Percentiles rank a stretch among this genome's conserved stretches.
Evolutionary conservation across 164 flowering plant species (phyloP).

Genomic region (Akebia trifoliata): DNA sequence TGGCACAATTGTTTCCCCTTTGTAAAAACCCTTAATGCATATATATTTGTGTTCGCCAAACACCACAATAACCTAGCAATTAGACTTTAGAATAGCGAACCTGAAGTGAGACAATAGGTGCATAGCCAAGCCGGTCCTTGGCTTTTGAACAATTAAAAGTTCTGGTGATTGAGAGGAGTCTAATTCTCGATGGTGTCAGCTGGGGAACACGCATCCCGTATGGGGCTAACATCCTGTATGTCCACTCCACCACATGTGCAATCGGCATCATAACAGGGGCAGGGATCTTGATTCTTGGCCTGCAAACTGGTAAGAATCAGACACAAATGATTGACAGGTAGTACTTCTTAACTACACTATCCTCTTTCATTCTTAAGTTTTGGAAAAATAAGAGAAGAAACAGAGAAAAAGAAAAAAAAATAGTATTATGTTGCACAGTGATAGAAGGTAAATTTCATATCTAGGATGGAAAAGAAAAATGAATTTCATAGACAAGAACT

Average conservation of each 20-base stretch:
- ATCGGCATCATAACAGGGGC: constrained; percentile 83
- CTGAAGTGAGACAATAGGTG: constrained; percentile 81
- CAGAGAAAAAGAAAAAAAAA: background rate
- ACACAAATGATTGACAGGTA: constrained; percentile 7
- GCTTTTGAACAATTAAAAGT: constrained; percentile 85
- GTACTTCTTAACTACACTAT: background rate
- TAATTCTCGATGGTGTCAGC: constrained; percentile 89
- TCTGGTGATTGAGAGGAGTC: constrained; percentile 75
- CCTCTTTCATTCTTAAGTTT: background rate
- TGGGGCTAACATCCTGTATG: constrained; percentile 63
- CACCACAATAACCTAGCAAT: background rate
- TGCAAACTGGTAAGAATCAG: constrained; percentile 42
- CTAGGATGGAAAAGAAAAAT: no score
- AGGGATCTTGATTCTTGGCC: constrained; percentile 91
- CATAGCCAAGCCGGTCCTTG: constrained; percentile 73
- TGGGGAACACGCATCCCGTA: constrained; percentile 97
- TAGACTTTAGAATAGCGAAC: constrained; percentile 25
- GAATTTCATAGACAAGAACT: no score
- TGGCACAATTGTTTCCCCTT: background rate
- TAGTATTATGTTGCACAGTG: no score
- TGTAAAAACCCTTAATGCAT: background rate
- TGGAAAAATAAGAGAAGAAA: background rate
- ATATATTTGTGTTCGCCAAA: background rate
- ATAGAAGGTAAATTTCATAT: no score
- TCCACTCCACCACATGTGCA: constrained; percentile 72